Percentiles rank a stretch among this genome's conserved stretches.
Evolutionary conservation across 768 basidiomycete genomes (phyloP).

Genomic region (Boletus barrowsii): DNA sequence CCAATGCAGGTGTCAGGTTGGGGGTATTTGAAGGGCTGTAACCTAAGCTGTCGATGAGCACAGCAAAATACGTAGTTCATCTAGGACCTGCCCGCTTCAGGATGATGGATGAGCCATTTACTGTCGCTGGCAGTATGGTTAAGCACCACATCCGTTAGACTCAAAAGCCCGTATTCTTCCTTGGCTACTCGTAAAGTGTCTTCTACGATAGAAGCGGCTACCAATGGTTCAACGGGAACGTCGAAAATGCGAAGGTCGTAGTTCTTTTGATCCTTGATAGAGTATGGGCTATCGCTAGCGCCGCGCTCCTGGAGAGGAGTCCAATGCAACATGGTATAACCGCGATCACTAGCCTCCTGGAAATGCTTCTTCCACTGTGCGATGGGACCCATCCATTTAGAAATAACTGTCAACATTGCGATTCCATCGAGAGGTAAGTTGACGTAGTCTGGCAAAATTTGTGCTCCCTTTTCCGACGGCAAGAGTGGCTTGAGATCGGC

Average conservation of each 20-base stretch:
- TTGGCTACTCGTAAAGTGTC: slow-evolving; percentile 66
- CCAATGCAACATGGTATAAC: slow-evolving; percentile 98
- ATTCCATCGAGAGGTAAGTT: slow-evolving; percentile 86
- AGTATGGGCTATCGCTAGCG: slow-evolving; percentile 88
- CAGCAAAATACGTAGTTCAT: background rate
- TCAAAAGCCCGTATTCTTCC: slow-evolving; percentile 85
- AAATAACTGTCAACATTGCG: slow-evolving; percentile 84
- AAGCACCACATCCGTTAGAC: slow-evolving; percentile 91
- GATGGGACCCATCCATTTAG: slow-evolving; percentile 96
- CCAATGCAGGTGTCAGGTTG: slow-evolving; percentile 88
- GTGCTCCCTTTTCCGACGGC: slow-evolving; percentile 49
- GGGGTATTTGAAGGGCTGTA: slow-evolving; percentile 90
- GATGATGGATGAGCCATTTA: slow-evolving; percentile 87
- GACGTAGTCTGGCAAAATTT: slow-evolving; percentile 48
- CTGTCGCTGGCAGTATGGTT: slow-evolving; percentile 98
- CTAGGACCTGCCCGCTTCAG: slow-evolving; percentile 76
- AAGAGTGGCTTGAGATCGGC: slow-evolving; percentile 49
- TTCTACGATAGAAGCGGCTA: slow-evolving; percentile 56
- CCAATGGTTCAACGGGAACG: slow-evolving; percentile 39
- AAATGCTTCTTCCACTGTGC: slow-evolving; percentile 77
- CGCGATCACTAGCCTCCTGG: slow-evolving; percentile 78
- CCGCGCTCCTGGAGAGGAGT: slow-evolving; percentile 93
- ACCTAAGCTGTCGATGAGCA: slow-evolving; percentile 43
- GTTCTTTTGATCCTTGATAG: slow-evolving; percentile 80
- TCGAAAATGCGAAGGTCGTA: slow-evolving; percentile 79